These are phyloP conservation scores for Penstemon eatonii DNA, from an alignment of 257 asterid species.

Conservation along the genomic window DNA sequence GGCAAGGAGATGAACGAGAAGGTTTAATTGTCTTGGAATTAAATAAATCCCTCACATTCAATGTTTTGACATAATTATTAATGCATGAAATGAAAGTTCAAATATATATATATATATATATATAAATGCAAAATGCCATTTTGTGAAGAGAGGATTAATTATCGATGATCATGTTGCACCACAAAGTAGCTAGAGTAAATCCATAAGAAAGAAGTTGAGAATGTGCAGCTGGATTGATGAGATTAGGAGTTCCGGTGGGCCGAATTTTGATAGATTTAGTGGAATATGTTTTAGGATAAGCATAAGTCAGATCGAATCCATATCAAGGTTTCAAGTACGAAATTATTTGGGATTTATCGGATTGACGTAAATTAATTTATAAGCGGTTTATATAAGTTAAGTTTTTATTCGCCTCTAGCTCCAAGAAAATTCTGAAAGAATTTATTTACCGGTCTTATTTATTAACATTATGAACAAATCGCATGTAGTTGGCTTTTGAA, in stretches of 20 bases:
- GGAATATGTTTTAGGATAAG: too few species aligned
- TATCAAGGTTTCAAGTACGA: not conserved
- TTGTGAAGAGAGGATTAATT: not conserved
- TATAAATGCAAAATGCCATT: constrained; percentile 1
- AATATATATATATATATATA: too few species aligned
- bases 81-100: not conserved
- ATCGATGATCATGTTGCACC: constrained; percentile 1
- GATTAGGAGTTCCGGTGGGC: not conserved
- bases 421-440: too few species aligned
- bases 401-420: too few species aligned
- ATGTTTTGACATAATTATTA: not conserved
- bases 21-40: not conserved
- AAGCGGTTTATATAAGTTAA: too few species aligned
- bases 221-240: constrained; percentile 11
- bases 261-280: too few species aligned
- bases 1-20: not conserved
- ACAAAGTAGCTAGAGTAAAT: constrained; percentile 19
- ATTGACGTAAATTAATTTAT: too few species aligned
- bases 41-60: not conserved
- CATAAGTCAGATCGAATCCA: not conserved
- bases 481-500: too few species aligned
- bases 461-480: too few species aligned
- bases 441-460: too few species aligned
- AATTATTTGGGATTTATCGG: not conserved
- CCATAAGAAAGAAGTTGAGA: constrained; percentile 31